Base-by-base conservation (phyloP, 2,329 filamentous ascomycete species). In the Alternaria burnsii region DNA sequence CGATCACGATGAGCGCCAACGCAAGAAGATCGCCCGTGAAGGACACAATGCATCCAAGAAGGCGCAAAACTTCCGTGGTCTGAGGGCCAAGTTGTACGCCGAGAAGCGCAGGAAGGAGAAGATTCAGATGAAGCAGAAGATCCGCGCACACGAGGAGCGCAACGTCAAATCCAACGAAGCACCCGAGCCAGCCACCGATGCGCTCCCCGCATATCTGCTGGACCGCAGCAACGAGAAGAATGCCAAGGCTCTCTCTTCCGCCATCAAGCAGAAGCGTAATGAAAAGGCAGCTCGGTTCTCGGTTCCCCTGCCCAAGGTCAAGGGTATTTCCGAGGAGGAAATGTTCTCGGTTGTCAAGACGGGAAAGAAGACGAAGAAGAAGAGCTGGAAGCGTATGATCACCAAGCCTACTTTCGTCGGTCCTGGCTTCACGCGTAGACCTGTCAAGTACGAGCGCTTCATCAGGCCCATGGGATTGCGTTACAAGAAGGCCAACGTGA, bases 261-360 rank as follows among this genome's bases (percentile, higher is more conserved):
- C 93, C 55, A 97, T 97, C 83, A 99, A 98, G 87, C 93, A 97
- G 80, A 97, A 97, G 86, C 87, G 95, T 41, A 76, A 78, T 87
- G 65, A 96, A 80, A 97, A 97, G 86, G 93, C 94, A 7, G 95
- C 95, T 52, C 92, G 94, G 77, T 98, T 97, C 78, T 87, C 87
- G 32, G 95, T 98, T 40, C 95, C 95, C 2, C 80, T 99, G 74
- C 95, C 95, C 36, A 97, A 97, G 82, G 95, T 98, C 44, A 88
- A 92, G 74, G 94, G 93, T 66, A 97, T 98, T 71, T 89, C 88
- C 69, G 94, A 98, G 83, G 93, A 97, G 85, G 94, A 97, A 83
- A 73, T 97, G 91, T 98, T 98, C 85, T 94, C 92, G 82, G 94
- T 97, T 14, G 89, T 98, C 74, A 93, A 93, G 83, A 98, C 94